Base-by-base conservation (phyloP, 768 basidiomycete species). In the Coprinellus micaceus region DNA sequence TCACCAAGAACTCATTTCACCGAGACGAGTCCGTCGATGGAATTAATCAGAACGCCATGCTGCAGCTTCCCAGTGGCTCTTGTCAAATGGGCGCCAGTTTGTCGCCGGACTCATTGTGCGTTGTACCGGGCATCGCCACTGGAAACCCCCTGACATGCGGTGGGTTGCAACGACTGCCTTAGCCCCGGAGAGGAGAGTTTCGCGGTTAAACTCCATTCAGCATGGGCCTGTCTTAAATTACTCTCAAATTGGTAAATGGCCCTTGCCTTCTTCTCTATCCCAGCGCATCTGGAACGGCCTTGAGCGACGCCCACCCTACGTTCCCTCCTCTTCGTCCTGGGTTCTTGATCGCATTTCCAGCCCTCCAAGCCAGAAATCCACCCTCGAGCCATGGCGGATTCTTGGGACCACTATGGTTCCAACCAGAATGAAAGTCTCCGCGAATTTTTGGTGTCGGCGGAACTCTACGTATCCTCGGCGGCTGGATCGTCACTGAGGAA, bases 381-480 rank as follows among this genome's bases (percentile, higher is more conserved):
- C 39, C 36, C 44, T 48, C 37, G 52, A 58, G 55, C 54, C 44
- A 74, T 74, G 74, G 66, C 73, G 40, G 68, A 68, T 57, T 60
- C 63, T 29, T 72, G 74, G 71, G 70, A 71, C 51, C 62, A 57
- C 30, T 54, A 62, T 30, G 61, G 64, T 12, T 54, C 46, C 26
- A 53, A 53, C n/a, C 49, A 33, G 33, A 33, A 33, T 21, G 49
- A 51, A 37, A 51, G 29, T 21, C n/a, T 36, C 25, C 61, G 68
- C 58, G 87, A 89, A 66, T 86, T 83, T 64, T 76, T 83, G 56
- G 78, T 84, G 53, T 78, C 80, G 49, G 81, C 78, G 9, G 83
- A 89, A 61, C 71, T 90, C 24, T 86, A 83, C 60, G 71, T 89
- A 19, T 82, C 84, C 13, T 73, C 76, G 30, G 69, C 77, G 36